These are phyloP conservation scores for Bocquillonia castaneifolia DNA, from an alignment of 441 rosid species.

Conservation along the genomic window DNA sequence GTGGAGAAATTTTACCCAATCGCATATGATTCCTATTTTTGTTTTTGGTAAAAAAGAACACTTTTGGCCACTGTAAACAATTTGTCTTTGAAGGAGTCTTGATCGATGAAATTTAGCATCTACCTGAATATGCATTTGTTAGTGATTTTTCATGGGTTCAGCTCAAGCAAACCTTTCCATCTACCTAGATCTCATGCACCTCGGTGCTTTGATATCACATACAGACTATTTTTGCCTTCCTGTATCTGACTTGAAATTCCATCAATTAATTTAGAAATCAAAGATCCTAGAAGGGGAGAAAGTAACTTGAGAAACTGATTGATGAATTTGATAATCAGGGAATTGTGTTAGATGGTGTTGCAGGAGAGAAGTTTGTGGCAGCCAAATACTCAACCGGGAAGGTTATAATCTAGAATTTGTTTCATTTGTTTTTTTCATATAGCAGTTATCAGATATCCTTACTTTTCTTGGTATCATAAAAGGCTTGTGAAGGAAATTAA, in stretches of 20 bases:
- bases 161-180: neutral
- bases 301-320: slow-evolving; percentile 18
- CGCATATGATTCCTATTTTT: neutral
- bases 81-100: neutral
- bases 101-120: neutral
- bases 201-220: too few species aligned
- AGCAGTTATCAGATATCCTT: slow-evolving; percentile 4
- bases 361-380: slow-evolving; percentile 74
- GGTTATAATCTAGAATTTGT: slow-evolving; percentile 36
- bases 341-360: slow-evolving; percentile 44
- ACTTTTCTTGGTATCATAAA: slow-evolving; percentile 14
- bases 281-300: neutral
- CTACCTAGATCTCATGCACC: neutral
- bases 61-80: neutral
- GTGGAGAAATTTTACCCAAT: neutral
- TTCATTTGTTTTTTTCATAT: slow-evolving; percentile 10
- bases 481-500: slow-evolving; percentile 17
- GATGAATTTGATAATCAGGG: slow-evolving; percentile 53
- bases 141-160: neutral
- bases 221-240: neutral
- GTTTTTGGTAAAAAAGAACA: neutral
- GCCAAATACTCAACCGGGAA: slow-evolving; percentile 75
- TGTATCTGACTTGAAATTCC: neutral
- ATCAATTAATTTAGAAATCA: neutral
- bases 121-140: neutral